Conservation (phyloP, 176 grass and related monocot genomes). For the Carex littledalei region DNA sequence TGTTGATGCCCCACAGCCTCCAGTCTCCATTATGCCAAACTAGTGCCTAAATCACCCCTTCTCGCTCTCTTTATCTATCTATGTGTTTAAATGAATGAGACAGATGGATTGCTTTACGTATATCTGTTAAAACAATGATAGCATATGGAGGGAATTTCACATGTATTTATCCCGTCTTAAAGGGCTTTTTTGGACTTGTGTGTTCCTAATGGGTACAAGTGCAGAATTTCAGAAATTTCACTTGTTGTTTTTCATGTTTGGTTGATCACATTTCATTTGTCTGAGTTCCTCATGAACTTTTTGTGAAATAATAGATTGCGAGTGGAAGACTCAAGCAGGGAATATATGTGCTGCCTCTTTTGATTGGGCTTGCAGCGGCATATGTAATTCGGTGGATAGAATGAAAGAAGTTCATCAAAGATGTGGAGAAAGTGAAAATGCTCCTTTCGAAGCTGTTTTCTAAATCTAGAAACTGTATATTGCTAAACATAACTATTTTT, state of each 20-base stretch:
- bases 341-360: slow-evolving; percentile 69
- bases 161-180: neutral
- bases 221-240: neutral
- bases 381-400: slow-evolving; percentile 70
- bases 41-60: neutral
- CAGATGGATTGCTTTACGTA: neutral
- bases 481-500: neutral
- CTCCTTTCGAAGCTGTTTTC: slow-evolving; percentile 40
- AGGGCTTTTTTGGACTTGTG: neutral
- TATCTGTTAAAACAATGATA: neutral
- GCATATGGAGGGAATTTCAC: neutral
- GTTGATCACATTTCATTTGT: neutral
- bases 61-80: neutral
- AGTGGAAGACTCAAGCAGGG: slow-evolving; percentile 85
- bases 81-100: neutral
- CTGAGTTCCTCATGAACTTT: neutral
- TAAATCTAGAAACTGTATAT: slow-evolving; percentile 15
- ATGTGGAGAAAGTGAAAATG: slow-evolving; percentile 55
- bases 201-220: neutral
- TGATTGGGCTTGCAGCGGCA: slow-evolving; percentile 87
- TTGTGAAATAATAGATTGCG: slow-evolving; percentile 43
- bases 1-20: neutral
- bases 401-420: slow-evolving; percentile 70
- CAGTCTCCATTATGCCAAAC: neutral
- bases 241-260: neutral